Conservation (phyloP, 306 rosid species). For the Casuarina cunninghamiana region DNA sequence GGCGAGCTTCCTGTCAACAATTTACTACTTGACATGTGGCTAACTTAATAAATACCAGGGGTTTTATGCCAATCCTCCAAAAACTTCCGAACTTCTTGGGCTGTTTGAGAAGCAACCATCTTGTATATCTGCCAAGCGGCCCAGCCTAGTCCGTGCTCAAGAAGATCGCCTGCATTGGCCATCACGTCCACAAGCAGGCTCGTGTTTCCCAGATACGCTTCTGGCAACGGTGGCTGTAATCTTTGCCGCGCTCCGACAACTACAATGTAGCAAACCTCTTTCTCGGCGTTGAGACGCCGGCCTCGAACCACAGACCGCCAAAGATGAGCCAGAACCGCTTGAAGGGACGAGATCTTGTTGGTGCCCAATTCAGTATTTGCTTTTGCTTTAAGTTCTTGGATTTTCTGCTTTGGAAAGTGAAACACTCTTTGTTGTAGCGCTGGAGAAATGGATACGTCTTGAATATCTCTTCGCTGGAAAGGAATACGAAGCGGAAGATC, state of each 20-base stretch:
- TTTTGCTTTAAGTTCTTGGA: conserved; percentile 11
- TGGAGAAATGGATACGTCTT: not conserved
- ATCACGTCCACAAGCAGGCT: not conserved
- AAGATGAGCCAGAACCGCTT: conserved; percentile 11
- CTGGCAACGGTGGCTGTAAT: conserved; percentile 1
- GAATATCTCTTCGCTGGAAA: not conserved
- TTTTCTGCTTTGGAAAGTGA: not conserved
- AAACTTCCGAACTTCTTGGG: not conserved
- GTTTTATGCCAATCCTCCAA: not conserved
- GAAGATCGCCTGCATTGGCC: not conserved
- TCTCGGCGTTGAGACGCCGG: not conserved
- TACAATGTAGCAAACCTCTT: not conserved
- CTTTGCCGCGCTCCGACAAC: not conserved
- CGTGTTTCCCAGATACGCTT: not conserved
- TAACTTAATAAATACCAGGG: not conserved
- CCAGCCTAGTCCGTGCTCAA: not conserved
- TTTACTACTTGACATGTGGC: not conserved
- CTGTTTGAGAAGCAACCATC: not conserved
- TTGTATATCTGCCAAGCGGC: not conserved
- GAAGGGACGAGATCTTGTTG: conserved; percentile 4
- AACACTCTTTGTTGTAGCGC: not conserved
- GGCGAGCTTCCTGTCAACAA: not conserved
- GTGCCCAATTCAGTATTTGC: conserved; percentile 13
- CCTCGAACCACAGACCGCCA: not conserved
- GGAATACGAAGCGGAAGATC: not conserved